Evolutionary conservation across 2,329 filamentous ascomycete genomes (phyloP).

Genomic region (Aspergillus tubingensis): DNA sequence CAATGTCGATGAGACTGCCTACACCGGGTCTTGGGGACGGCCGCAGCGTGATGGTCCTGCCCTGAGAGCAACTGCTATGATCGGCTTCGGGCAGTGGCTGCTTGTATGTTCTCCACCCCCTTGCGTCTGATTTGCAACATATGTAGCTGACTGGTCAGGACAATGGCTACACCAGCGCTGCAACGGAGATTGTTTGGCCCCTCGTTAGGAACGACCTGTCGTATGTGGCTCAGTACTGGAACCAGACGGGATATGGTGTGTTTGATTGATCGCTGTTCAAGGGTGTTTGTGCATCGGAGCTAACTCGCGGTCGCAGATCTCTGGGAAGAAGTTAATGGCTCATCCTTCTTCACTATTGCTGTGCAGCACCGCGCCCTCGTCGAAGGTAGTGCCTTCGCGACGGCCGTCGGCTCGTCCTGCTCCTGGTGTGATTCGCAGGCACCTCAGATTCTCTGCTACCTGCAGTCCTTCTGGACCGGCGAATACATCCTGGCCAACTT

Average conservation of each 20-base stretch:
- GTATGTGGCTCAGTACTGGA: slow-evolving; percentile 61
- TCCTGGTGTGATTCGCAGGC: slow-evolving; percentile 64
- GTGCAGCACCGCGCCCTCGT: slow-evolving; percentile 66
- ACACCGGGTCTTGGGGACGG: slow-evolving; percentile 68
- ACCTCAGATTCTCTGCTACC: slow-evolving; percentile 70
- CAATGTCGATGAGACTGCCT: slow-evolving; percentile 63
- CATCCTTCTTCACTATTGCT: slow-evolving; percentile 76
- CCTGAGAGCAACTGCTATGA: slow-evolving; percentile 71
- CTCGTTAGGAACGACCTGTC: slow-evolving; percentile 73
- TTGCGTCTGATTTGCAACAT: not conserved
- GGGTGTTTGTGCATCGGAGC: not conserved
- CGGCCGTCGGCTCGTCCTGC: slow-evolving; percentile 62
- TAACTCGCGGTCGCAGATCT: slow-evolving; percentile 52
- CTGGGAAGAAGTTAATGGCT: slow-evolving; percentile 78
- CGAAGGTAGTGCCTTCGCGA: slow-evolving; percentile 64
- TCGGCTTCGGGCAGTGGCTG: slow-evolving; percentile 72
- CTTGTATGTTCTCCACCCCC: slow-evolving; percentile 39
- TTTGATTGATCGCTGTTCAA: not conserved
- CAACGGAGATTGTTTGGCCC: slow-evolving; percentile 65
- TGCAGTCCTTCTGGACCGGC: slow-evolving; percentile 72
- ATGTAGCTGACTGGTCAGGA: slow-evolving; percentile 27
- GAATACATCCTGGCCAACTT: slow-evolving; percentile 67
- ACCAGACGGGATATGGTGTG: slow-evolving; percentile 59
- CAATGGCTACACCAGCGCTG: slow-evolving; percentile 59
- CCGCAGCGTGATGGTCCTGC: slow-evolving; percentile 80